Percentiles rank a stretch among this genome's conserved stretches.
Evolutionary conservation across 768 basidiomycete species (phyloP).

Genomic region (Podaxis mareebaensis): DNA sequence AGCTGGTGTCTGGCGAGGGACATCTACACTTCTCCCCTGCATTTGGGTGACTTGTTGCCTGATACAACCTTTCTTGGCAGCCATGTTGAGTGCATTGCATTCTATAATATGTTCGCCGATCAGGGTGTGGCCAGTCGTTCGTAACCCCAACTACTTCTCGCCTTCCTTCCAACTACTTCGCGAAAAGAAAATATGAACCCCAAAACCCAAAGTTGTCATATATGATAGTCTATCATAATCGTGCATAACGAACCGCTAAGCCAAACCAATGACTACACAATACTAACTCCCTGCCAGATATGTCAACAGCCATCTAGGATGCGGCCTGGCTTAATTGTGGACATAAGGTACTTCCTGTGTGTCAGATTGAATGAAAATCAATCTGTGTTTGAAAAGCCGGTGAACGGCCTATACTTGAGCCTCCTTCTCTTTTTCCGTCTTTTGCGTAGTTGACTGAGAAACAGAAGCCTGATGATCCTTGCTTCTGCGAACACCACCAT

Average conservation of each 20-base stretch:
- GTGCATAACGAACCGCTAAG: not conserved
- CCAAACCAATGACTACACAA: not conserved
- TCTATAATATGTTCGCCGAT: not conserved
- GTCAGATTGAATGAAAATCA: not conserved
- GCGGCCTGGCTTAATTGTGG: not conserved
- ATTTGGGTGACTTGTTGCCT: not conserved
- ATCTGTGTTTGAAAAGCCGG: not conserved
- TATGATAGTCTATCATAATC: not conserved
- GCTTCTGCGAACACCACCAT: not conserved
- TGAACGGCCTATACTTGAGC: constrained; percentile 4
- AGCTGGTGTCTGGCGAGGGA: not conserved
- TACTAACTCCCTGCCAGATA: not conserved
- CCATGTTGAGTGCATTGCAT: not conserved
- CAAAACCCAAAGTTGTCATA: not conserved
- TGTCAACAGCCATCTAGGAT: too few species aligned
- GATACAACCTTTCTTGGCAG: not conserved
- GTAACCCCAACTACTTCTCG: not conserved
- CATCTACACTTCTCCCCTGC: not conserved
- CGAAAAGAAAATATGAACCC: not conserved
- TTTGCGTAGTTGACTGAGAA: constrained; percentile 22
- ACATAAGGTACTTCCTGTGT: not conserved
- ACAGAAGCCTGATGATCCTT: constrained; percentile 16
- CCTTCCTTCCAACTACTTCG: not conserved
- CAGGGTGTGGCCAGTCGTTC: not conserved
- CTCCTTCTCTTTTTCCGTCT: constrained; percentile 12